phyloP scores from a whole-genome alignment of 2,329 filamentous ascomycete species.

The Tolypocladium pustulatum region DNA sequence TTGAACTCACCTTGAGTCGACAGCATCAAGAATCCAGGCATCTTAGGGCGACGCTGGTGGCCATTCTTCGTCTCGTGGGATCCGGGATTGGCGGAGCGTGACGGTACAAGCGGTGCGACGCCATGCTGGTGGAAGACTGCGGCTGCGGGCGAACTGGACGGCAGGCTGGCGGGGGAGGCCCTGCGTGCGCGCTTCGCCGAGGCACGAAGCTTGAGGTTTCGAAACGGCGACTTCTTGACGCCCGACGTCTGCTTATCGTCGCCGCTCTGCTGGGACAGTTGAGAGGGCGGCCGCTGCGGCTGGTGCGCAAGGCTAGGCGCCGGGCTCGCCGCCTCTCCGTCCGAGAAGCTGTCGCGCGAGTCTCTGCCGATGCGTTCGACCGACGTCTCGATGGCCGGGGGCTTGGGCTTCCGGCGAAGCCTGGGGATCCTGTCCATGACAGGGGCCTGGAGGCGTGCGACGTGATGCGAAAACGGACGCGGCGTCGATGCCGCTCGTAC shows the following conservation, averaged over 20 bases:
- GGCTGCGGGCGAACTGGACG: conserved; percentile 17
- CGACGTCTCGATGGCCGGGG: conserved; percentile 29
- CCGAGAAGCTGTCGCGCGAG: conserved; percentile 15
- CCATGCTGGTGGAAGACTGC: conserved; percentile 27
- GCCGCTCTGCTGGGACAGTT: not conserved
- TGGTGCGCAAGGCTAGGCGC: conserved; percentile 3
- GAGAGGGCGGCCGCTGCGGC: conserved; percentile 5
- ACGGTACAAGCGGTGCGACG: conserved; percentile 9
- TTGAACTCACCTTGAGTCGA: conserved; percentile 23
- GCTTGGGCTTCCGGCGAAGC: conserved; percentile 33
- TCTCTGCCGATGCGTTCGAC: conserved; percentile 21
- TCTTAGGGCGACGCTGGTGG: conserved; percentile 12
- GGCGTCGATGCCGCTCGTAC: not conserved
- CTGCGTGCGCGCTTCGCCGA: conserved; percentile 34
- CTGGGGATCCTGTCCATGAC: conserved; percentile 32
- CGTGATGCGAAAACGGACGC: not conserved
- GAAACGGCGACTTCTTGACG: conserved; percentile 28
- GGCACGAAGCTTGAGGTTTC: conserved; percentile 32
- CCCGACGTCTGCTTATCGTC: conserved; percentile 2
- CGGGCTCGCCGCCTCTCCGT: conserved; percentile 9
- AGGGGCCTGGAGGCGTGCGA: not conserved
- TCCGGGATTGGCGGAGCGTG: conserved; percentile 11
- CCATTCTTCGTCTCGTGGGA: not conserved
- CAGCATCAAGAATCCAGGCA: conserved; percentile 28
- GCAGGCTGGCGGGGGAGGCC: conserved; percentile 25